These are phyloP conservation scores for Cylindrodendrum hubeiense DNA, from an alignment of 2,329 filamentous ascomycete genomes.

Conservation along the genomic window DNA sequence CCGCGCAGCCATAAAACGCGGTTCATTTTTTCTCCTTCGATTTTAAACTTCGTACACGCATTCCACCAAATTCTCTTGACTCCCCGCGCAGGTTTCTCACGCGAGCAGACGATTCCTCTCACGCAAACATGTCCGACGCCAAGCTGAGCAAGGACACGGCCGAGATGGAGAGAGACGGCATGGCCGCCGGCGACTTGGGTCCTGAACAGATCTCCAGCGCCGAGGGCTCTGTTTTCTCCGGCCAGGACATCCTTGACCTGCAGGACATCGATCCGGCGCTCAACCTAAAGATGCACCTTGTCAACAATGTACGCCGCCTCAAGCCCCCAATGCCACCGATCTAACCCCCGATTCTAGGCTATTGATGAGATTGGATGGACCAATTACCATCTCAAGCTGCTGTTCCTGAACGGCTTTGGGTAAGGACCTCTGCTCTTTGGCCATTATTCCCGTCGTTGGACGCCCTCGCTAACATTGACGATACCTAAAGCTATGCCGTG, in stretches of 20 bases:
- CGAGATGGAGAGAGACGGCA: slow-evolving; percentile 1
- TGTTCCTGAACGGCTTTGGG: slow-evolving; percentile 73
- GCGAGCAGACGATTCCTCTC: background rate
- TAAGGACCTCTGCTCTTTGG: slow-evolving; percentile 30
- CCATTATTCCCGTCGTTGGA: background rate
- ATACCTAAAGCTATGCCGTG: slow-evolving; percentile 55
- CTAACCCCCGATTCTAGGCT: slow-evolving; percentile 46
- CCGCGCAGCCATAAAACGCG: background rate
- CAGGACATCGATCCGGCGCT: slow-evolving; percentile 72
- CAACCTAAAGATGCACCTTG: slow-evolving; percentile 75
- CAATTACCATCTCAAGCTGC: slow-evolving; percentile 69
- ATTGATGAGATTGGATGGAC: slow-evolving; percentile 74
- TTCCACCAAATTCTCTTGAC: background rate
- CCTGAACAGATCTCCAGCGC: background rate
- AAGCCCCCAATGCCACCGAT: background rate
- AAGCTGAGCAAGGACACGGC: background rate
- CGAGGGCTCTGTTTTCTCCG: background rate
- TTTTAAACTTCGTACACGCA: background rate
- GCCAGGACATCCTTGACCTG: slow-evolving; percentile 64
- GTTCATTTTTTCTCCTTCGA: background rate
- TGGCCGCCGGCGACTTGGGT: slow-evolving; percentile 6
- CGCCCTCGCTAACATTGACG: background rate
- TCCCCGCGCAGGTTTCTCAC: background rate
- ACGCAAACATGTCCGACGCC: background rate
- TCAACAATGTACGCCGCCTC: slow-evolving; percentile 69